Base-by-base conservation (phyloP, 2,329 filamentous ascomycete genomes). In the Cladosporium oxysporum region DNA sequence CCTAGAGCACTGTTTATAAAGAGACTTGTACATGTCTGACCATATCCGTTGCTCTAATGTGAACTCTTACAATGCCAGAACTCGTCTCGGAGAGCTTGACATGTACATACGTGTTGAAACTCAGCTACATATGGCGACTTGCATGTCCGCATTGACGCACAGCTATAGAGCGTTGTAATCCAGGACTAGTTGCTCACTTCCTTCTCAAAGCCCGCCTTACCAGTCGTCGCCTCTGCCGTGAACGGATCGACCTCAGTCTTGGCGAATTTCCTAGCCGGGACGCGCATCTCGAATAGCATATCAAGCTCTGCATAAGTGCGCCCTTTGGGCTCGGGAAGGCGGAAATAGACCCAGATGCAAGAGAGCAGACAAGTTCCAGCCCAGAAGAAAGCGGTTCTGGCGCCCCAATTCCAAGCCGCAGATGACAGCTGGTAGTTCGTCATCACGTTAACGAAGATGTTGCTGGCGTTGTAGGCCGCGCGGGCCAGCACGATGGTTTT, bases 401-500 rank as follows among this genome's bases (percentile, higher is more conserved):
- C 37, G 28, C 62, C 62, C 62, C 62, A 64, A 12, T 64, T 50
- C 62, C 62, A 64, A 21, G 62, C 62, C 41, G 52, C 29, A 3
- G 60, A 62, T 29, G 60, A 62, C 7, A 62, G 23, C 33, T 62
- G 60, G 23, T 62, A 62, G 33, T 62, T 62, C 1, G 60, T 62
- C 60, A 62, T 62, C 14, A 62, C 60, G 23, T 62, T 62, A 49
- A 62, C 60, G 23, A 58, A 58, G 33, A 62, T 62, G 33, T 62
- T 62, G 60, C 60, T 62, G 7, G 60, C 60, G 29, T 62, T 62
- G 82, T 79, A 82, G 18, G 92, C 80, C 70, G 91, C 90, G 62
- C 92, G 89, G 1, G 90, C 91, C 1, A 96, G 84, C 0, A 93
- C 92, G n/a, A 96, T 90, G 0, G 93, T 96, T 82, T 96, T 96